Conservation (phyloP, 2,329 filamentous ascomycete genomes). For the Ascochyta clinopodiicola region DNA sequence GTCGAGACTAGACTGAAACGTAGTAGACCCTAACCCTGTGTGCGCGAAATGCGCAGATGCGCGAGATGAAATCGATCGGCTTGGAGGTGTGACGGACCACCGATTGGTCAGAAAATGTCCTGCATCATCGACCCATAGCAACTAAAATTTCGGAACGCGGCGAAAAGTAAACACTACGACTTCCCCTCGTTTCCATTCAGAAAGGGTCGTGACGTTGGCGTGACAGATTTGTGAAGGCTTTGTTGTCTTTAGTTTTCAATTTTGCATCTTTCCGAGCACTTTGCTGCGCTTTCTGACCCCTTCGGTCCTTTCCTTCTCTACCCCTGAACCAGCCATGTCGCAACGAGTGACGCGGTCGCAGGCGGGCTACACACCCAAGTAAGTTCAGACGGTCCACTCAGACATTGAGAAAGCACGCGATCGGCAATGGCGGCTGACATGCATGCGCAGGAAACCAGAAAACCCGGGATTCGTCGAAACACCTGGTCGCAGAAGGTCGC, state of each 20-base stretch:
- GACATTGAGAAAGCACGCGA: not conserved
- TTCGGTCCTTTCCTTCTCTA: not conserved
- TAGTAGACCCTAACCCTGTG: not conserved
- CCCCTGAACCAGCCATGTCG: constrained; percentile 38
- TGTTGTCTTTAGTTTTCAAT: not conserved
- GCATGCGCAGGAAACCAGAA: constrained; percentile 45
- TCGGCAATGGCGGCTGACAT: constrained; percentile 29
- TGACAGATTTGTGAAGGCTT: not conserved
- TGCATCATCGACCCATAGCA: constrained; percentile 13
- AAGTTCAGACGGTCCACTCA: constrained; percentile 23
- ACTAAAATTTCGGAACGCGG: constrained; percentile 20
- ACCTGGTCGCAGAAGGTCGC: constrained; percentile 52
- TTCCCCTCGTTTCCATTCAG: constrained; percentile 1
- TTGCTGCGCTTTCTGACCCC: not conserved
- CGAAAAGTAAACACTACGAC: constrained; percentile 18
- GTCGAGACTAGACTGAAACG: not conserved
- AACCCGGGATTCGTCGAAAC: constrained; percentile 58
- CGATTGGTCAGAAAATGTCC: constrained; percentile 12
- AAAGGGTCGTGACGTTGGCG: constrained; percentile 1
- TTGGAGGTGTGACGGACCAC: constrained; percentile 2
- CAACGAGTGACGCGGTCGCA: constrained; percentile 55
- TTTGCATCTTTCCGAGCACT: not conserved
- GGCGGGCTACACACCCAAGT: constrained; percentile 58
- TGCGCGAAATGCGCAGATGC: not conserved
- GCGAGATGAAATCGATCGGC: constrained; percentile 9